phyloP scores from a whole-genome alignment of 192 early-diverging fungal species.

The Linnemannia elongata region DNA sequence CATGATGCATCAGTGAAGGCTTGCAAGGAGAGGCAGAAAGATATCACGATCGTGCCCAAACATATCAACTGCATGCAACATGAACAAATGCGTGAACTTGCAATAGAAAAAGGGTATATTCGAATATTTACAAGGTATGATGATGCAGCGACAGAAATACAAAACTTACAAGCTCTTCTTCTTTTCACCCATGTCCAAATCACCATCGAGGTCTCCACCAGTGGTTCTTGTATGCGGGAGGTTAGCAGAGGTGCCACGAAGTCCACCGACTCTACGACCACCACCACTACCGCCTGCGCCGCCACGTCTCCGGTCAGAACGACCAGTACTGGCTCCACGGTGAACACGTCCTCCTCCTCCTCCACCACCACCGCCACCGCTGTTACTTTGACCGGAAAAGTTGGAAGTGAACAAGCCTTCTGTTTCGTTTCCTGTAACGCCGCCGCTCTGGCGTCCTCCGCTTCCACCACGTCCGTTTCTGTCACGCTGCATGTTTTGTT shows the following conservation, averaged over 20 bases:
- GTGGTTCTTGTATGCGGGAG: neutral
- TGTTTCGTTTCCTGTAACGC: neutral
- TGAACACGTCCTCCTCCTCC: slow-evolving; percentile 7
- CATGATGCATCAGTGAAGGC: neutral
- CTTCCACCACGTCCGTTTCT: neutral
- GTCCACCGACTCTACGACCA: neutral
- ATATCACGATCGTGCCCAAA: neutral
- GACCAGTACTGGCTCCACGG: neutral
- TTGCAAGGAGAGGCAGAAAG: neutral
- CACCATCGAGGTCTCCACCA: slow-evolving; percentile 9
- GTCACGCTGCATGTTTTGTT: neutral
- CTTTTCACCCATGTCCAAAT: slow-evolving; percentile 21
- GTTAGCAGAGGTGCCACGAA: slow-evolving; percentile 7
- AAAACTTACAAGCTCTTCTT: slow-evolving; percentile 24
- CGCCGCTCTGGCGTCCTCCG: neutral
- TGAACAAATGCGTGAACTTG: neutral
- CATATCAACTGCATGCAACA: neutral
- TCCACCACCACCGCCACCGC: neutral
- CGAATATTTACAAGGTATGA: neutral
- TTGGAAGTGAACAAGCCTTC: slow-evolving; percentile 3
- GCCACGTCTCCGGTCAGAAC: slow-evolving; percentile 2
- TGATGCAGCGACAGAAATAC: neutral
- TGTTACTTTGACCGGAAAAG: neutral
- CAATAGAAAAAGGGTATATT: slow-evolving; percentile 10
- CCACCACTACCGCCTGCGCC: neutral